Percentiles rank a stretch among this genome's conserved stretches.
Conservation (phyloP, 2,329 filamentous ascomycete species). For the Sarocladium kiliense region DNA sequence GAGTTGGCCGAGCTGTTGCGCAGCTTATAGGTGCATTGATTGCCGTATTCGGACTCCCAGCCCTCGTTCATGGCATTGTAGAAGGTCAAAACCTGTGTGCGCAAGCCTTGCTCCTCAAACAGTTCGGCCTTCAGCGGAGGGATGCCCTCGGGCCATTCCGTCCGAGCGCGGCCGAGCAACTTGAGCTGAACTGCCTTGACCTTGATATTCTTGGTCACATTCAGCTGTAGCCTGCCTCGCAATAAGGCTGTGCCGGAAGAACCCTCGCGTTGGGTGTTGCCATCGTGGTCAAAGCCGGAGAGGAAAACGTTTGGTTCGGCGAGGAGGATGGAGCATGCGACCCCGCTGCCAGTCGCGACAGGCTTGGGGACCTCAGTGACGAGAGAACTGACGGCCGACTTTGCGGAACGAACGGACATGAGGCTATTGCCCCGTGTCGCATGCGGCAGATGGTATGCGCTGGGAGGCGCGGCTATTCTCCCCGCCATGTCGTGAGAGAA, state of each 20-base stretch:
- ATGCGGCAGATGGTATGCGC: constrained; percentile 18
- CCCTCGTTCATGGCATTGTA: constrained; percentile 72
- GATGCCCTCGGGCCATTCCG: constrained; percentile 95
- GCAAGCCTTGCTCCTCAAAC: constrained; percentile 76
- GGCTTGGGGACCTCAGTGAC: constrained; percentile 63
- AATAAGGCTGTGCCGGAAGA: constrained; percentile 75
- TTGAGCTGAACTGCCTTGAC: constrained; percentile 87
- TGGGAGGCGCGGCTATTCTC: constrained; percentile 11
- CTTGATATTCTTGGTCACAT: constrained; percentile 84
- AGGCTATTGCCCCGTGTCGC: constrained; percentile 37
- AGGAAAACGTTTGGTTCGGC: constrained; percentile 79
- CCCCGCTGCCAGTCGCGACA: constrained; percentile 70
- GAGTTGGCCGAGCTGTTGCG: constrained; percentile 32
- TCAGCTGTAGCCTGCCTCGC: constrained; percentile 75
- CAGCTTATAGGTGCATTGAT: constrained; percentile 52
- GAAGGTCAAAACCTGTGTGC: constrained; percentile 86
- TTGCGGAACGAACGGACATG: constrained; percentile 45
- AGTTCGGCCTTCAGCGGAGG: constrained; percentile 81
- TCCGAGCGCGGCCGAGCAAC: constrained; percentile 78
- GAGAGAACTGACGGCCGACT: constrained; percentile 43
- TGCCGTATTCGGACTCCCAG: constrained; percentile 58
- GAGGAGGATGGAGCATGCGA: constrained; percentile 67
- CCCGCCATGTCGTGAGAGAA: constrained; percentile 8
- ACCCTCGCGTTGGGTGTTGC: constrained; percentile 45
- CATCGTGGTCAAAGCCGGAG: constrained; percentile 71